Base-by-base conservation (phyloP, 1,284 basidiomycete species). In the Cryptococcus maquisensis region DNA sequence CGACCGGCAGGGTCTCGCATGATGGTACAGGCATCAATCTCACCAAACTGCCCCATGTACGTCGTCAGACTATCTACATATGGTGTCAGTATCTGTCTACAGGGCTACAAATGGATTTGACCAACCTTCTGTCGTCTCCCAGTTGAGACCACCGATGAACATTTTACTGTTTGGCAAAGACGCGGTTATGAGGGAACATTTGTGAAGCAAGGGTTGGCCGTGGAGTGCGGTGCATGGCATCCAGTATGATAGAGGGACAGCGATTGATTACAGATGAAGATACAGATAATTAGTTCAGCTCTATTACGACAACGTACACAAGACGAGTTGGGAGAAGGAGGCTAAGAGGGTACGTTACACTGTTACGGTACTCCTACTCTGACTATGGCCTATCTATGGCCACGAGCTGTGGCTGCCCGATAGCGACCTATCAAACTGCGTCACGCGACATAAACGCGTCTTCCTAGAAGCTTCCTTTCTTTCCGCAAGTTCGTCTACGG, bases 111-210 rank as follows among this genome's bases (percentile, higher is more conserved):
- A 37, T 13, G 26, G 32, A 16, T 23, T 12, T 24, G 20, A 73
- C 78, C 68, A 55, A 82, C 92, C 91, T 80, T 96, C 93, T 69
- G 88, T 92, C 62, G 92, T 96, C 76, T 96, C 92, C 92, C 93
- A 96, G 79, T 95, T 94, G 55, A 96, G 81, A 62, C 93, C 92
- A 62, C 92, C 92, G 68, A 96, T 89, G 74, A 96, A 96, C 91
- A 94, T 96, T 82, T 97, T 97, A 77, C 93, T 95, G 82, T 76
- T 76, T 59, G 52, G 54, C 69, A 15, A 21, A 13, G 42, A 18
- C 7, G 26, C 38, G 36, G 9, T 38, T 28, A 43, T 20, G 35
- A 37, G 10, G 21, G 42, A 32, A 21, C 23, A 37, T 37, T n/a
- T n/a, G 16, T 26, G 37, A 20, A 7, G 41, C 39, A 16, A 41